phyloP scores from a whole-genome alignment of 306 rosid species.

The Sphenostylis stenocarpa region DNA sequence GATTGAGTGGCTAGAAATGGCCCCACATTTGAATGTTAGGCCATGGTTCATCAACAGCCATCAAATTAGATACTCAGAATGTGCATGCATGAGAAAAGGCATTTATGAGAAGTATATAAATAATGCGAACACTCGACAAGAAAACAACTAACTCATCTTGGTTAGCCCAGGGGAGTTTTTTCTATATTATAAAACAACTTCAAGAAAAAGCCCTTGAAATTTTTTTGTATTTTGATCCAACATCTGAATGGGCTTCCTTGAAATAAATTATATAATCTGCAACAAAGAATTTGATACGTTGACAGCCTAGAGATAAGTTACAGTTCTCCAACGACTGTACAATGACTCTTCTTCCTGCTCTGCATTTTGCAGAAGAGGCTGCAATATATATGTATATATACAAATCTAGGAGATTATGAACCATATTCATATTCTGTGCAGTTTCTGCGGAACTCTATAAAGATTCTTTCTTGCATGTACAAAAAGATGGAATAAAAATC shows the following conservation, averaged over 20 bases:
- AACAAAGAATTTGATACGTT: conserved; percentile 36
- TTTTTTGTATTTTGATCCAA: conserved; percentile 28
- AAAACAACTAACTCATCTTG: not conserved
- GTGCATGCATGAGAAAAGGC: not conserved
- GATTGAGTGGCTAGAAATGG: not conserved
- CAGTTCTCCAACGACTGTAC: conserved; percentile 74
- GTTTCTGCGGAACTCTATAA: conserved; percentile 39
- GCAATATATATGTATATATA: conserved; percentile 52
- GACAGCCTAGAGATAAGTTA: conserved; percentile 59
- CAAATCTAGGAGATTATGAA: conserved; percentile 54
- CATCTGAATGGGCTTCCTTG: conserved; percentile 44
- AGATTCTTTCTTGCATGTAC: conserved; percentile 42
- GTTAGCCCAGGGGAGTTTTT: not conserved
- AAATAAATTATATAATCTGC: conserved; percentile 50
- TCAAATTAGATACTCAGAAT: not conserved
- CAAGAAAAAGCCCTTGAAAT: conserved; percentile 29
- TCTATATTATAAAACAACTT: conserved; percentile 24
- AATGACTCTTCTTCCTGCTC: conserved; percentile 57
- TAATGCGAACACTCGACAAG: not conserved
- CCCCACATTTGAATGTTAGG: conserved; percentile 5
- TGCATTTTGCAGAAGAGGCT: conserved; percentile 69
- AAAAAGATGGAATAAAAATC: conserved; percentile 34
- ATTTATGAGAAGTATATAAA: not conserved
- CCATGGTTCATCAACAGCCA: not conserved
- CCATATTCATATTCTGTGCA: conserved; percentile 39